Evolutionary conservation across 2,329 filamentous ascomycete species (phyloP).

Genomic region (Alternaria brassicicola): DNA sequence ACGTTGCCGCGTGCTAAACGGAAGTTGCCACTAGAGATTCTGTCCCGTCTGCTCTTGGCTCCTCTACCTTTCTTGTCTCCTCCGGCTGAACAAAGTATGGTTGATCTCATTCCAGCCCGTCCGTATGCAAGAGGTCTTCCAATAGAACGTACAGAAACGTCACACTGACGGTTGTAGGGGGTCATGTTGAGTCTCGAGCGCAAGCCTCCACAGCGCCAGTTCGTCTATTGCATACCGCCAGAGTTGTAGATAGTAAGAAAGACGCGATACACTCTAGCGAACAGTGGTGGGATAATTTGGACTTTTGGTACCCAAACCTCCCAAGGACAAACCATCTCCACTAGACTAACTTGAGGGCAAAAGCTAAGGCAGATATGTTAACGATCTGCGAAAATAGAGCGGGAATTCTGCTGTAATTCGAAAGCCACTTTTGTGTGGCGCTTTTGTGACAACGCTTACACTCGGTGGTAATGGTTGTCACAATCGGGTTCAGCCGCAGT

Average conservation of each 20-base stretch:
- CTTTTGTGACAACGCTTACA: not conserved
- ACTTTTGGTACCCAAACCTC: not conserved
- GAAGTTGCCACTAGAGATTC: no score
- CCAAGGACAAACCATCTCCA: not conserved
- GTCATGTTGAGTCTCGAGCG: no score
- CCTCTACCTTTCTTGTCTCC: not conserved
- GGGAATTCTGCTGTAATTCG: not conserved
- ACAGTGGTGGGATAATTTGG: not conserved
- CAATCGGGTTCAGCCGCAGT: not conserved
- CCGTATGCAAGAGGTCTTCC: no score
- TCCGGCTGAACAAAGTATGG: not conserved
- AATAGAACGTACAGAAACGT: no score
- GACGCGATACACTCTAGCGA: not conserved
- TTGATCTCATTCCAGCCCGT: not conserved
- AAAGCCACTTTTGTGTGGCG: not conserved
- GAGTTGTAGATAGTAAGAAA: not conserved
- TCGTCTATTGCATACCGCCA: no score
- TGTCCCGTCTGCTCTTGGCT: not conserved
- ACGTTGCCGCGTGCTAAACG: no score
- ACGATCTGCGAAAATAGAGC: not conserved
- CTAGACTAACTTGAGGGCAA: not conserved
- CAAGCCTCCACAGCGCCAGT: no score
- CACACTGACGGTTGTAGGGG: no score
- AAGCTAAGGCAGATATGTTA: not conserved
- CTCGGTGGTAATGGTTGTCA: not conserved